A percentile compares a stretch with the other conserved stretches of the same genome.
Evolutionary conservation across 2,329 filamentous ascomycete species (phyloP).

Genomic region (Exophiala sideris): DNA sequence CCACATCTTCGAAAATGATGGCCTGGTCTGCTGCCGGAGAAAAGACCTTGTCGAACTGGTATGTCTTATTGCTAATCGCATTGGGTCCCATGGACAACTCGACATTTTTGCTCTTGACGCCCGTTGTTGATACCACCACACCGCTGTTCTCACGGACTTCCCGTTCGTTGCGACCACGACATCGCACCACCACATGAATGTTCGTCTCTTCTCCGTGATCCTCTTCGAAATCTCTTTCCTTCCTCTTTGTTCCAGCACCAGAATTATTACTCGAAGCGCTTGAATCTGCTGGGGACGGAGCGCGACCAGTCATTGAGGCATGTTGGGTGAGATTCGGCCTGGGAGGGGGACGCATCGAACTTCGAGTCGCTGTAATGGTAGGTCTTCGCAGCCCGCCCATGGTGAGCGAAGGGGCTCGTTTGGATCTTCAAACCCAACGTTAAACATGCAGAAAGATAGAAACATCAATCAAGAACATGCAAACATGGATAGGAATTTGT

Average conservation of each 20-base stretch:
- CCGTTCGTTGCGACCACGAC: slow-evolving; percentile 85
- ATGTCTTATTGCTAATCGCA: slow-evolving; percentile 91
- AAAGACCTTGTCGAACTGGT: slow-evolving; percentile 95
- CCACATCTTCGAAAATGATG: slow-evolving; percentile 94
- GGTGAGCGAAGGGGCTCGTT: slow-evolving; percentile 9
- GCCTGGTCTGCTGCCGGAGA: slow-evolving; percentile 89
- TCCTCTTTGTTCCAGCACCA: slow-evolving; percentile 69
- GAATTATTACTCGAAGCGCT: slow-evolving; percentile 55
- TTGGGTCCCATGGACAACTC: slow-evolving; percentile 90
- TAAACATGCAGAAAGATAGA: too few species aligned
- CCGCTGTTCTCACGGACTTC: slow-evolving; percentile 93
- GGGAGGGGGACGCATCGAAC: slow-evolving; percentile 50
- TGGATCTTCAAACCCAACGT: too few species aligned
- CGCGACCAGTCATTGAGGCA: slow-evolving; percentile 51
- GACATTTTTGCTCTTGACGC: slow-evolving; percentile 78
- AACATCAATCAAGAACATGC: too few species aligned
- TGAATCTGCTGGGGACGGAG: slow-evolving; percentile 69
- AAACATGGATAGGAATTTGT: too few species aligned
- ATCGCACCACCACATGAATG: slow-evolving; percentile 95
- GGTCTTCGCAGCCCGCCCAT: slow-evolving; percentile 58
- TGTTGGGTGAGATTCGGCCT: slow-evolving; percentile 42
- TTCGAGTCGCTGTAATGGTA: slow-evolving; percentile 45
- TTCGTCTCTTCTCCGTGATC: slow-evolving; percentile 79
- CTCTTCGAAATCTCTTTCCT: slow-evolving; percentile 77
- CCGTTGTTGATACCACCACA: slow-evolving; percentile 83